Evolutionary conservation across 768 basidiomycete genomes (phyloP), one percentile per base, ranked within the genome.

Genomic region (Auricularia sp.): DNA sequence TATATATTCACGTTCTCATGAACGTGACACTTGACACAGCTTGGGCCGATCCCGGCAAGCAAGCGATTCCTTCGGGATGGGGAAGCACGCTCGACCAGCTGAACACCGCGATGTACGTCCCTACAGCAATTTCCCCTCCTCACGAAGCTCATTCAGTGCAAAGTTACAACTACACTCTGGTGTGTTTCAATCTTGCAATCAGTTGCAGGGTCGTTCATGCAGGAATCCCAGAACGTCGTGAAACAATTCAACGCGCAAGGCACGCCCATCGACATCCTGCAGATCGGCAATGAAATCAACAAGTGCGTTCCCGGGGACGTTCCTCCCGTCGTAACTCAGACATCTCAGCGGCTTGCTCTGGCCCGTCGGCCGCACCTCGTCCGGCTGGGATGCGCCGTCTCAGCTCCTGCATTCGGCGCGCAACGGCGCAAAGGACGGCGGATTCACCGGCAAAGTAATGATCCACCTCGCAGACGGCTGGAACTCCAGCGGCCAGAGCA

Each of bases 271-370:
- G 75, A 79, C 54, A 79, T 83, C 66, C 75, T 86, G 39, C 76
- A 83, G 74, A 79, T 85, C 64, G 85, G 85, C 10, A 86, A 87
- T 67, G 85, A 87, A 71, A 86, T 87, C 69, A 86, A 85, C 73
- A 29, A 29, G 56, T 59, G 23, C 18, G 56, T 34, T 29, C 12
- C 18, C 29, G 29, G 29, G 29, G 29, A 29, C 29, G 3, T 29
- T 29, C 29, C 29, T 29, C 29, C 56, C 56, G 3, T 29, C 56
- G 23, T 23, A 10, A 14, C 12, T 21, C 43, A 11, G 2, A 44
- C 43, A 44, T 10, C 18, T 11, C 43, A 77, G 82, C 66, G 85
- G 85, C 16, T 73, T 87, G 36, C 78, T 86, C 23, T 86, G 84
- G 84, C 85, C 85, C 11, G 76, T 78, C 34, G 85, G 84, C 51